Conservation (phyloP, 1,139 yeast species). For the Candida albicans region DNA sequence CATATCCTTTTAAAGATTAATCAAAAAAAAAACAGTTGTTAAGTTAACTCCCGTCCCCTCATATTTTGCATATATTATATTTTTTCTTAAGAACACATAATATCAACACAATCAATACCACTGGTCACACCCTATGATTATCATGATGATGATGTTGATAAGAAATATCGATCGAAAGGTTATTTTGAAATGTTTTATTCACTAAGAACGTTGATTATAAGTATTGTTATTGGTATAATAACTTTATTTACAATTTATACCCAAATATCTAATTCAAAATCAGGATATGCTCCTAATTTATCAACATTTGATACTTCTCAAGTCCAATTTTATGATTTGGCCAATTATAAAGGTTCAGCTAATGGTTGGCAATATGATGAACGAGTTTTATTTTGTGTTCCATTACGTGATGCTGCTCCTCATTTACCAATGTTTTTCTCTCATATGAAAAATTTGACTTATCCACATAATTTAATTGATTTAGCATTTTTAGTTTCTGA, state of each 20-base stretch:
- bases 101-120: conserved; percentile 10
- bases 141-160: conserved; percentile 11
- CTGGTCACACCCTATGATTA: conserved; percentile 17
- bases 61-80: not conserved
- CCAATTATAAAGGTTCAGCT: conserved; percentile 40
- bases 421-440: conserved; percentile 63
- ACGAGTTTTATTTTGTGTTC: conserved; percentile 57
- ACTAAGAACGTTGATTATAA: conserved; percentile 2
- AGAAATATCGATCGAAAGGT: conserved; percentile 3
- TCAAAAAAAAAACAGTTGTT: no score
- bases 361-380: conserved; percentile 59
- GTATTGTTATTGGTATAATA: conserved; percentile 6
- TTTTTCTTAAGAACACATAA: no score
- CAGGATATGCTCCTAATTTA: conserved; percentile 27
- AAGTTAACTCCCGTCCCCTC: no score
- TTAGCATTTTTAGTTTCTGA: conserved; percentile 59
- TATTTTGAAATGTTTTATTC: conserved; percentile 1
- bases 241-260: conserved; percentile 8
- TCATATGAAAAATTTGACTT: conserved; percentile 56
- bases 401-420: conserved; percentile 61
- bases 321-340: conserved; percentile 48
- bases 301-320: conserved; percentile 19
- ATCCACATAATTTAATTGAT: conserved; percentile 58
- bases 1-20: no score
- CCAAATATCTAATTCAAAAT: conserved; percentile 2